Evolutionary conservation across 2,329 filamentous ascomycete genomes (phyloP).

Genomic region (Zasmidium citrigriseum): DNA sequence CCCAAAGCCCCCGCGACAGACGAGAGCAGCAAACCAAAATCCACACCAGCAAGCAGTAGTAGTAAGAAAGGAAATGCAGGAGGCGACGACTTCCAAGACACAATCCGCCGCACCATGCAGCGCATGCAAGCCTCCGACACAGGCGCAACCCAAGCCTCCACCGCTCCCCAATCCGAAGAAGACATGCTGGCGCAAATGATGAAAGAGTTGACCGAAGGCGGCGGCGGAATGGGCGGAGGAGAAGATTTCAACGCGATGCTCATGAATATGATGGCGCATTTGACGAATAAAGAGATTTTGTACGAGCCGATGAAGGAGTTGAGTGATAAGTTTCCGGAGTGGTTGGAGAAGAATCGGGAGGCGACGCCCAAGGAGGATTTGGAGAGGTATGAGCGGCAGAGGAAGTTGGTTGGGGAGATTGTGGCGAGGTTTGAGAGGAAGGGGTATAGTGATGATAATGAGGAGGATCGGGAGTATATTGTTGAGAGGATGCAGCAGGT

Average conservation of each 20-base stretch:
- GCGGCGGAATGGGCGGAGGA: slow-evolving; percentile 59
- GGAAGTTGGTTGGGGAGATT: slow-evolving; percentile 78
- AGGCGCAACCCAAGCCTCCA: slow-evolving; percentile 76
- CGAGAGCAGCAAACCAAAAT: slow-evolving; percentile 22
- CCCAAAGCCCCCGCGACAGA: slow-evolving; percentile 5
- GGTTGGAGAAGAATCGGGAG: slow-evolving; percentile 79
- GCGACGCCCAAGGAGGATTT: slow-evolving; percentile 69
- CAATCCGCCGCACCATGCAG: slow-evolving; percentile 91
- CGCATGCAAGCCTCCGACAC: slow-evolving; percentile 90
- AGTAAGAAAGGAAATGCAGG: slow-evolving; percentile 11
- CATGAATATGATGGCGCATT: slow-evolving; percentile 97
- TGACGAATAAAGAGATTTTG: slow-evolving; percentile 96
- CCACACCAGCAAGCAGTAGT: slow-evolving; percentile 14
- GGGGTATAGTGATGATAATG: slow-evolving; percentile 78
- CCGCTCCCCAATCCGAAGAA: slow-evolving; percentile 62
- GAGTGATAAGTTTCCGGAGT: slow-evolving; percentile 85
- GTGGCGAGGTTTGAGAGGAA: slow-evolving; percentile 83
- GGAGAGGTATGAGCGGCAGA: slow-evolving; percentile 79
- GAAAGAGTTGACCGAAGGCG: slow-evolving; percentile 75
- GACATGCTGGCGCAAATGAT: slow-evolving; percentile 91
- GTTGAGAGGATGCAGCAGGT: slow-evolving; percentile 98
- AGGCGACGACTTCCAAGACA: slow-evolving; percentile 79
- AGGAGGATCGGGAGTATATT: slow-evolving; percentile 83
- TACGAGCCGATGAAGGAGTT: slow-evolving; percentile 99
- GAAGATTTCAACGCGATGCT: slow-evolving; percentile 94